These are phyloP conservation scores for Coemansia aciculifera DNA, from an alignment of 192 early-diverging fungal species.

Conservation along the genomic window DNA sequence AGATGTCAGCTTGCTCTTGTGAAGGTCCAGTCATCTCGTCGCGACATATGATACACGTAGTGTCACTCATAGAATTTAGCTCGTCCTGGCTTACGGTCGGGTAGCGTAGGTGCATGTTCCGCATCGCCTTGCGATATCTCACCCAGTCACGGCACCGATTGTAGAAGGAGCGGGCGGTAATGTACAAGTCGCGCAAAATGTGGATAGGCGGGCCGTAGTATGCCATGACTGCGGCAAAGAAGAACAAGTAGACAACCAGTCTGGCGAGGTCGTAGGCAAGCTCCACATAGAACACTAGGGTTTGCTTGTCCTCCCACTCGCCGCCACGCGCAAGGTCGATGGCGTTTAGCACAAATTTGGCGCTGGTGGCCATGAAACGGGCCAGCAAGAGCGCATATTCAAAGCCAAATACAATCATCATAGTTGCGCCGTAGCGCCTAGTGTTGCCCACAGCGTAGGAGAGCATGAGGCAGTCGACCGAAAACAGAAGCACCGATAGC, in stretches of 20 bases:
- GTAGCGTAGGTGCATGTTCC: slow-evolving; percentile 96
- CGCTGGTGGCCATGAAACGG: slow-evolving; percentile 68
- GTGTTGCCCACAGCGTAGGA: slow-evolving; percentile 68
- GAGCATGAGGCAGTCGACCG: slow-evolving; percentile 76
- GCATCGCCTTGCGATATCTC: slow-evolving; percentile 90
- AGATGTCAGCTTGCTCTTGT: slow-evolving; percentile 27
- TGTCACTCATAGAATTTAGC: slow-evolving; percentile 65
- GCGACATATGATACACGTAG: slow-evolving; percentile 95
- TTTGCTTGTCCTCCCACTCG: slow-evolving; percentile 93
- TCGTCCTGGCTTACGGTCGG: slow-evolving; percentile 88
- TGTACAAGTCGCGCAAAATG: slow-evolving; percentile 94
- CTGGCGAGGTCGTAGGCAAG: slow-evolving; percentile 87
- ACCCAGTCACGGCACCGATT: slow-evolving; percentile 86
- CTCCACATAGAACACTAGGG: slow-evolving; percentile 91
- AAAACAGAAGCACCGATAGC: slow-evolving; percentile 58
- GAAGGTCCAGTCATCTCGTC: slow-evolving; percentile 82
- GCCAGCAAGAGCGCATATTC: slow-evolving; percentile 91
- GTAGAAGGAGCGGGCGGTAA: slow-evolving; percentile 88
- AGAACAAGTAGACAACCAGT: slow-evolving; percentile 81
- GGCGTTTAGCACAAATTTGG: slow-evolving; percentile 86
- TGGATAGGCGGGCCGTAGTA: slow-evolving; percentile 91
- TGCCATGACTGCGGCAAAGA: slow-evolving; percentile 82
- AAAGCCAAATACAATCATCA: slow-evolving; percentile 99
- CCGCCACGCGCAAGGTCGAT: slow-evolving; percentile 72
- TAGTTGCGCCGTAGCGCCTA: slow-evolving; percentile 68